Conservation (phyloP, 1,139 yeast species). For the Yamadazyma epiphylla region DNA sequence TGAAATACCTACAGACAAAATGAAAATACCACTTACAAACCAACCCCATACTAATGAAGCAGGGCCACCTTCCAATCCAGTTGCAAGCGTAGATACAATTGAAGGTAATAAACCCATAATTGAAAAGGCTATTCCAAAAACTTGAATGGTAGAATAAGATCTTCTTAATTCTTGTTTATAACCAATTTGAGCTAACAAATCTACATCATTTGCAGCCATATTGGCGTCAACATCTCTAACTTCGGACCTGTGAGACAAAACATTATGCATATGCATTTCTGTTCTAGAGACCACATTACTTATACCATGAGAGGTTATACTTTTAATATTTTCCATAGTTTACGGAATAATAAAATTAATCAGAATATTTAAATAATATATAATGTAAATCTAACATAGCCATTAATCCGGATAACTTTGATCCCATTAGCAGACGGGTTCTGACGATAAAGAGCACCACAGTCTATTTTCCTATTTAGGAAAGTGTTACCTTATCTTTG, state of each 20-base stretch:
- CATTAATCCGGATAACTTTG: no score
- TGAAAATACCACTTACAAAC: constrained; percentile 57
- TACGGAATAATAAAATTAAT: no score
- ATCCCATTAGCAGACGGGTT: no score
- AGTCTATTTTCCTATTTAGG: no score
- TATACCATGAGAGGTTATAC: constrained; percentile 10
- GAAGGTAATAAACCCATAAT: constrained; percentile 53
- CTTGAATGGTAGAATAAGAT: constrained; percentile 45
- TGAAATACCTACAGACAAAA: constrained; percentile 55
- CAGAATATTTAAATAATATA: no score
- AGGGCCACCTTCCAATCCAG: constrained; percentile 40
- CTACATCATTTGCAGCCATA: constrained; percentile 36
- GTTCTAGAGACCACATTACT: constrained; percentile 15
- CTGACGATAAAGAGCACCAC: no score
- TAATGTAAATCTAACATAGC: no score
- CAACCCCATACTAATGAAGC: constrained; percentile 67
- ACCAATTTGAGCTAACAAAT: constrained; percentile 49
- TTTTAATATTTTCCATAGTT: constrained; percentile 1
- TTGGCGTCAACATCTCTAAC: constrained; percentile 23
- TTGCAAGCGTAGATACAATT: constrained; percentile 33
- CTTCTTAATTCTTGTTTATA: constrained; percentile 50
- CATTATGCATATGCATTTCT: constrained; percentile 19
- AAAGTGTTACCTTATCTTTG: no score
- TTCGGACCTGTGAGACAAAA: constrained; percentile 22
- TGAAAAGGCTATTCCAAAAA: constrained; percentile 51